Evolutionary conservation across 768 basidiomycete species (phyloP).

Genomic region (Russula vinacea): DNA sequence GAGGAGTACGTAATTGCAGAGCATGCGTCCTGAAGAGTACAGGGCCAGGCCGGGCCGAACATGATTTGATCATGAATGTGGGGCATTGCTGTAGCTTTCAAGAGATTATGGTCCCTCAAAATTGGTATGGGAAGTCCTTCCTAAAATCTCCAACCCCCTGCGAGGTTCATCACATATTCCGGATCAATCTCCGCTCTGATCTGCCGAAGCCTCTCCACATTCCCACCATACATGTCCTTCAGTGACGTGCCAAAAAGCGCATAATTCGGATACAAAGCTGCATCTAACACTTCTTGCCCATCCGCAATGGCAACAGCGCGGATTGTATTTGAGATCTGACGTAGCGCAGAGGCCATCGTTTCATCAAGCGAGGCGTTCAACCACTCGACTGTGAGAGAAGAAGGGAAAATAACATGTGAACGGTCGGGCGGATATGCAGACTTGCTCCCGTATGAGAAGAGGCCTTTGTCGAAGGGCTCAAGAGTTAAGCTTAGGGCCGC

Average conservation of each 20-base stretch:
- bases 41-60: no score
- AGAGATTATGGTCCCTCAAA: no score
- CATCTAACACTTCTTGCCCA: constrained; percentile 25
- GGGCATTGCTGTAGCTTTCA: no score
- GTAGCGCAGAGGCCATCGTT: constrained; percentile 42
- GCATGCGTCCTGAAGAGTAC: no score
- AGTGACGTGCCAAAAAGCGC: constrained; percentile 1
- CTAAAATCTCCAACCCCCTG: constrained; percentile 31
- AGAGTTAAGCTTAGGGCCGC: neutral
- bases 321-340: constrained; percentile 1
- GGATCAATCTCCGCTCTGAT: constrained; percentile 22
- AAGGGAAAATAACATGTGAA: constrained; percentile 13
- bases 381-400: neutral
- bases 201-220: neutral
- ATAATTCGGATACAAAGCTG: neutral
- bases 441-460: constrained; percentile 15
- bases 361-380: constrained; percentile 38
- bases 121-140: no score
- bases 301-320: constrained; percentile 19
- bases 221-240: constrained; percentile 2
- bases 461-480: neutral
- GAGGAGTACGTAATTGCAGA: no score
- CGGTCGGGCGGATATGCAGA: constrained; percentile 26
- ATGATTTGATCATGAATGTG: no score
- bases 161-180: constrained; percentile 30